A percentile compares a stretch with the other conserved stretches of the same genome.
Evolutionary conservation across 2,329 filamentous ascomycete genomes (phyloP).

Genomic region (Xylaria sp.): DNA sequence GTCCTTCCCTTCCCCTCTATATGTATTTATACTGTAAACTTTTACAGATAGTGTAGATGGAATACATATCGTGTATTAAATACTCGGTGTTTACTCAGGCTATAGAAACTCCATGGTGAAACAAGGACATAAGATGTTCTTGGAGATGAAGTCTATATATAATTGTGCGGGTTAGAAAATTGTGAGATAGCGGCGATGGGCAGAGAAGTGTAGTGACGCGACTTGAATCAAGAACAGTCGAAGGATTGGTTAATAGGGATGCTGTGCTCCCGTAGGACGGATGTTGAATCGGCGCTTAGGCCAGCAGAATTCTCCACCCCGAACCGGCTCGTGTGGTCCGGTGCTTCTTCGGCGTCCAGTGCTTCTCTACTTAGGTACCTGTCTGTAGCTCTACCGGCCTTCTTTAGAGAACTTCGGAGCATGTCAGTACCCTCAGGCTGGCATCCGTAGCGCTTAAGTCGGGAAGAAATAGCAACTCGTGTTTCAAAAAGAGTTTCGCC

Average conservation of each 20-base stretch:
- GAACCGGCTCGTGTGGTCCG: slow-evolving; percentile 19
- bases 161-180: neutral
- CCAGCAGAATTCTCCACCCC: slow-evolving; percentile 25
- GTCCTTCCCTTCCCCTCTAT: neutral
- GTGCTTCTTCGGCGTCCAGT: slow-evolving; percentile 3
- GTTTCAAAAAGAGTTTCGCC: too few relatives aligned
- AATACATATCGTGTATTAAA: neutral
- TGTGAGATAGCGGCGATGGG: neutral
- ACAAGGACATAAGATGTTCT: neutral
- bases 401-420: neutral
- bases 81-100: neutral
- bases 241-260: slow-evolving; percentile 10
- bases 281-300: slow-evolving; percentile 25
- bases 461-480: too few relatives aligned
- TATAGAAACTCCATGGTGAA: neutral
- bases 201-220: neutral
- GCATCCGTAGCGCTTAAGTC: neutral
- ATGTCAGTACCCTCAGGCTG: neutral
- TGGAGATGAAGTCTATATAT: neutral
- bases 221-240: neutral
- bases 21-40: neutral
- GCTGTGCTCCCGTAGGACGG: slow-evolving; percentile 22
- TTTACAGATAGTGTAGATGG: neutral
- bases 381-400: neutral
- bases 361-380: neutral